Percentiles rank a stretch among this genome's conserved stretches.
phyloP scores from a whole-genome alignment of 768 basidiomycete species.

The Ramaria sp. region DNA sequence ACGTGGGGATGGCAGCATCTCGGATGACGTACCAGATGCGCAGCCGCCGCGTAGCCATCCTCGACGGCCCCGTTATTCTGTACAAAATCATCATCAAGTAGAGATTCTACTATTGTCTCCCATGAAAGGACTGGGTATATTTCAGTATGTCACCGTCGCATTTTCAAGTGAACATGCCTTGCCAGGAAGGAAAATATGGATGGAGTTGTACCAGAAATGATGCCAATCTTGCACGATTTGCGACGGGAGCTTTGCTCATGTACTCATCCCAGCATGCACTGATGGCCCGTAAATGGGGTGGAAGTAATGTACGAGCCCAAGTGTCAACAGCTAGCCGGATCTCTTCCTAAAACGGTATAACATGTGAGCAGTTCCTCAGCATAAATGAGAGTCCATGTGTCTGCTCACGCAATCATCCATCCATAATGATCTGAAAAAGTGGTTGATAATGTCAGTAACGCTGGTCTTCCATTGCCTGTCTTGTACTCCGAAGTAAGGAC shows the following conservation, averaged over 20 bases:
- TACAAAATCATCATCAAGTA: conserved; percentile 44
- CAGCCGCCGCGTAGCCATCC: conserved; percentile 25
- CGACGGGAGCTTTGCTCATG: conserved; percentile 40
- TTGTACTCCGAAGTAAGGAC: conserved; percentile 47
- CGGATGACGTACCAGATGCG: conserved; percentile 28
- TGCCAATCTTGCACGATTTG: conserved; percentile 46
- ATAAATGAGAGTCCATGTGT: background rate
- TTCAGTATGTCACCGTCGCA: background rate
- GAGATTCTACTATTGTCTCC: conserved; percentile 45
- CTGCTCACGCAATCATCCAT: conserved; percentile 42
- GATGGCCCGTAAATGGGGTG: conserved; percentile 55
- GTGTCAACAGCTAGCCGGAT: conserved; percentile 47
- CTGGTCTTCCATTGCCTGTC: conserved; percentile 59
- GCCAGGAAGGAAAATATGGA: conserved; percentile 59
- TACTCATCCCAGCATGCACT: conserved; percentile 59
- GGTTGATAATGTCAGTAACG: conserved; percentile 44
- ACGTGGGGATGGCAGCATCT: background rate
- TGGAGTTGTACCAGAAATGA: conserved; percentile 57
- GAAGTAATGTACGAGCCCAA: conserved; percentile 48
- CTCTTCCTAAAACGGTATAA: conserved; percentile 46
- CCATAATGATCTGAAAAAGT: conserved; percentile 57
- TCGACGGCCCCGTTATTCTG: conserved; percentile 27
- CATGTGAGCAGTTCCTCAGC: background rate
- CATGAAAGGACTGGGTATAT: conserved; percentile 46
- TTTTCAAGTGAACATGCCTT: conserved; percentile 29